phyloP scores from a whole-genome alignment of 177 flowering plant genomes.

The Vitis hybrid region DNA sequence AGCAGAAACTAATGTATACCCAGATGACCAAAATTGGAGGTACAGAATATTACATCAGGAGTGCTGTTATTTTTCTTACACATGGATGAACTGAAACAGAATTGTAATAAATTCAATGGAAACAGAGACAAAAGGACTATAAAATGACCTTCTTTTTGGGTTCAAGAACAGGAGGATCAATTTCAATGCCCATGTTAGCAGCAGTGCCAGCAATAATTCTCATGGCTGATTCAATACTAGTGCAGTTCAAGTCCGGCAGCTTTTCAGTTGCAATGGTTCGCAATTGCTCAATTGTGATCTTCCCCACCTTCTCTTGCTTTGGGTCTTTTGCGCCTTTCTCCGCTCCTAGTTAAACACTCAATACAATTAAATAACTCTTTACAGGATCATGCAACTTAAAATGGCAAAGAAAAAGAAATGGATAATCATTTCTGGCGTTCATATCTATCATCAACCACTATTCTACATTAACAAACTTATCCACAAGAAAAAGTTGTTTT shows the following conservation, averaged over 20 bases:
- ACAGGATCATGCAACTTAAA: neutral
- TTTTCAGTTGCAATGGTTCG: slow-evolving; percentile 78
- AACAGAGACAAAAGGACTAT: slow-evolving; percentile 16
- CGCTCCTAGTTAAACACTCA: slow-evolving; percentile 43
- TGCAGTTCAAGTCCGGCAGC: slow-evolving; percentile 91
- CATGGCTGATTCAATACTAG: slow-evolving; percentile 90
- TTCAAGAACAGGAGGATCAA: slow-evolving; percentile 91
- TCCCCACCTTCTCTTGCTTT: slow-evolving; percentile 69
- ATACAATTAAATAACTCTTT: neutral
- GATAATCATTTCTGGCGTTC: neutral
- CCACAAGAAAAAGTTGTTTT: neutral
- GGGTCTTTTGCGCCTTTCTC: slow-evolving; percentile 97
- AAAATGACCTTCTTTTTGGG: slow-evolving; percentile 60
- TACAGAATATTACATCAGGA: neutral
- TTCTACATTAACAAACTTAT: neutral
- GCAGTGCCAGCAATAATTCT: slow-evolving; percentile 97
- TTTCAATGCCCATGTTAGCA: slow-evolving; percentile 96
- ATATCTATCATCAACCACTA: neutral
- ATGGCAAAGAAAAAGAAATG: neutral
- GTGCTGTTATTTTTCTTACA: neutral
- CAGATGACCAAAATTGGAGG: neutral
- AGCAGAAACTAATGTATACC: neutral
- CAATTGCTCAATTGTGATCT: slow-evolving; percentile 80
- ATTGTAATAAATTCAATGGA: neutral
- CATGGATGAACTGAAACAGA: slow-evolving; percentile 9